Conservation (phyloP, 306 rosid species). For the Vachellia pachyceras region DNA sequence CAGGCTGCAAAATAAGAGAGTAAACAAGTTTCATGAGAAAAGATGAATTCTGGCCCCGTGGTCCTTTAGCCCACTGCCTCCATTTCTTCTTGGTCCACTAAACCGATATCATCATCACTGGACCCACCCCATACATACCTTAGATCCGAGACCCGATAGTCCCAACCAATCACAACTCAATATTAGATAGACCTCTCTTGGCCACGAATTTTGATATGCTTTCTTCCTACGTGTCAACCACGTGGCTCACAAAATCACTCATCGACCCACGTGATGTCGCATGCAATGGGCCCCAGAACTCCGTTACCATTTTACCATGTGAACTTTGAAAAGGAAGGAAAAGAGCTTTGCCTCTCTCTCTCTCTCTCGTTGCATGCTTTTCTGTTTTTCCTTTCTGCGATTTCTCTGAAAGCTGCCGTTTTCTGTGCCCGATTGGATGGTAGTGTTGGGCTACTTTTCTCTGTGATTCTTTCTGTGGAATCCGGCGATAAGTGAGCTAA, state of each 20-base stretch:
- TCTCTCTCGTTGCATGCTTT: not conserved
- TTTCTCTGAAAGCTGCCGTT: not conserved
- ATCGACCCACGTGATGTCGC: constrained; percentile 54
- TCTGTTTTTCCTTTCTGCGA: not conserved
- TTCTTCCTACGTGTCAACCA: constrained; percentile 54
- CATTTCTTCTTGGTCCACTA: too few relatives aligned
- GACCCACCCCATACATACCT: not conserved
- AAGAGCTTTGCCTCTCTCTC: not conserved
- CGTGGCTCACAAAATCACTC: constrained; percentile 43
- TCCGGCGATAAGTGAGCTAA: constrained; percentile 75
- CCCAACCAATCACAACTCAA: constrained; percentile 50
- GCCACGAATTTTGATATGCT: constrained; percentile 86
- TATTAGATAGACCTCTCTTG: constrained; percentile 56
- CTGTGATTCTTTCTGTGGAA: constrained; percentile 33
- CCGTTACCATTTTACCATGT: constrained; percentile 15
- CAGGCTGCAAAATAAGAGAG: too few relatives aligned
- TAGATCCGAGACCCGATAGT: not conserved
- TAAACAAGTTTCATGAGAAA: too few relatives aligned
- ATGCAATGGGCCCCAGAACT: constrained; percentile 46
- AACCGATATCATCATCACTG: too few relatives aligned
- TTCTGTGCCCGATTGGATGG: constrained; percentile 30
- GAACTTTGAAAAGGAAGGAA: not conserved
- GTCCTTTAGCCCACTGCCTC: too few relatives aligned
- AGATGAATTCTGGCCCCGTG: too few relatives aligned
- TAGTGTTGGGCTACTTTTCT: constrained; percentile 28